Evolutionary conservation across 768 basidiomycete species (phyloP), one percentile per base, ranked within the genome.

Genomic region (Kwoniella heveanensis): DNA sequence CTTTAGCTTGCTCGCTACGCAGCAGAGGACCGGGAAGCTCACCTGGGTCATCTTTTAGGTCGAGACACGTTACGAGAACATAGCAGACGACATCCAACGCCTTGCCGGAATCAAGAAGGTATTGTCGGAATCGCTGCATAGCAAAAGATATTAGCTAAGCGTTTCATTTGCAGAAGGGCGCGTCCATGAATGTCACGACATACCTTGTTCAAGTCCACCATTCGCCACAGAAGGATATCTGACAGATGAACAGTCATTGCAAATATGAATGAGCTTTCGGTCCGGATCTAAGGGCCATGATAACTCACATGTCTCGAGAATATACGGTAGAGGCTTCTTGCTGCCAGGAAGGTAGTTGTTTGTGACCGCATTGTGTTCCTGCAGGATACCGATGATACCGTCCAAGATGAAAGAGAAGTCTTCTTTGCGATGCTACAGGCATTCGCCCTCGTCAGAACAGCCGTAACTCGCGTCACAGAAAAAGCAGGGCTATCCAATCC

Each of bases 41-140:
- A 95, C 92, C 87, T 64, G 92, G 90, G 80, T 91, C 92, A 74
- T 97, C 94, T 79, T 96, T 96, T 74, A 92, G 87, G 65, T 94
- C 91, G 26, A 96, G 82, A 53, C 86, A 86, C 76, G 89, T 89
- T 70, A 89, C 88, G 15, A 96, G 80, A 36, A 95, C 84, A 77
- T 90, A 88, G 0, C 85, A 89, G 26, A 92, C 81, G 3, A 93
- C 74, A 72, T 94, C 90, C 78, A 86, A 86, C 1, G 86, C 86
- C 76, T 85, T 88, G 36, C 91, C 90, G 1, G 88, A 89, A 55
- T 92, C 89, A 13, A 94, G 80, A 8, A 94, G 81, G 76, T 88
- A 88, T n/a, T 83, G 80, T 22, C 90, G 86, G 80, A 97, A 94
- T 88, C 92, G 93, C 92, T 96, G 70, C n/a, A 24, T 2, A 2